Evolutionary conservation across 1,284 basidiomycete genomes (phyloP).

Genomic region (Ganoderma lucidum): DNA sequence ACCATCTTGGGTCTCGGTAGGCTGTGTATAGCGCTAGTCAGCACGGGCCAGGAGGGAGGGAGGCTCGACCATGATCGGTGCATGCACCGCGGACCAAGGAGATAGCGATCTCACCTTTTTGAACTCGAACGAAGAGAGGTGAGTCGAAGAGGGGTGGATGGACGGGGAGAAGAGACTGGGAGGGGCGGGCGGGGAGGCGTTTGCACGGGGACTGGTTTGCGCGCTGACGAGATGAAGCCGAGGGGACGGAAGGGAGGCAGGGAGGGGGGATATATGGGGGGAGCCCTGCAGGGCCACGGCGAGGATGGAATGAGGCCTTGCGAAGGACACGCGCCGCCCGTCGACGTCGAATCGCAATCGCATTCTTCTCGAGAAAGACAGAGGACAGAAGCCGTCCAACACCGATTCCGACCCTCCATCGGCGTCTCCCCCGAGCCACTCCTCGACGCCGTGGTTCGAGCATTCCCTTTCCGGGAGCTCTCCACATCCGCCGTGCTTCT

Average conservation of each 20-base stretch:
- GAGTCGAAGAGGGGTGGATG: no score
- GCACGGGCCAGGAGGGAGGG: neutral
- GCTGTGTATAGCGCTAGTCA: conserved; percentile 4
- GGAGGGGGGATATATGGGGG: conserved; percentile 28
- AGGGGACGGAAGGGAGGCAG: conserved; percentile 17
- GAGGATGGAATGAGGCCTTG: neutral
- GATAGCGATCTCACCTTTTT: neutral
- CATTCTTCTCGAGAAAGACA: neutral
- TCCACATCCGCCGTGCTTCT: conserved; percentile 5
- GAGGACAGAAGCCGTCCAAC: conserved; percentile 5
- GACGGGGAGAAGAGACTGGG: neutral
- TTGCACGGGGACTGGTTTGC: neutral
- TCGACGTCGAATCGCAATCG: neutral
- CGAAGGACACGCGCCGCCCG: neutral
- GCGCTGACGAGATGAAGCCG: conserved; percentile 16
- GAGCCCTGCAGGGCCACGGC: neutral
- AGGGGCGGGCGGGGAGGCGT: neutral
- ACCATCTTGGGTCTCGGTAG: conserved; percentile 27
- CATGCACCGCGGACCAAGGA: neutral
- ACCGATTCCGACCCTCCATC: neutral
- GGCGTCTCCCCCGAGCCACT: neutral
- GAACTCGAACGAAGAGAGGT: neutral
- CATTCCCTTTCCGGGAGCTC: neutral
- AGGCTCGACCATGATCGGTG: no score
- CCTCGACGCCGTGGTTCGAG: neutral